A percentile compares a stretch with the other conserved stretches of the same genome.
Evolutionary conservation across 164 flowering plant species (phyloP).

Genomic region (Piper betle): DNA sequence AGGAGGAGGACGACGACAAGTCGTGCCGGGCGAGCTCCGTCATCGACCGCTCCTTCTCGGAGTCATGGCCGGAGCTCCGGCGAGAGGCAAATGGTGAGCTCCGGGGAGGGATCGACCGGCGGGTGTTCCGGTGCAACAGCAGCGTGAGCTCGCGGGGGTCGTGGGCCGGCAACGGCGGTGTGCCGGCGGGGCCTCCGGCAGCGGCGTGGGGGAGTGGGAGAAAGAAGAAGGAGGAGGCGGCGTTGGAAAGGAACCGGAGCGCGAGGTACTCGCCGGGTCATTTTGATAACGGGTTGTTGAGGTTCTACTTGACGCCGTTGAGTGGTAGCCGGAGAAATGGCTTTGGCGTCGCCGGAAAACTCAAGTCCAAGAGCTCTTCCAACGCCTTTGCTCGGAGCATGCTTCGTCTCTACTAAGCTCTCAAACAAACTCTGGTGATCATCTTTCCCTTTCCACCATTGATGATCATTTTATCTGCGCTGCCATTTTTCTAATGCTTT

Average conservation of each 20-base stretch:
- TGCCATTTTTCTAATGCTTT: conserved; percentile 4
- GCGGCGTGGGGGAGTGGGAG: conserved; percentile 23
- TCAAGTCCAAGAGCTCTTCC: conserved; percentile 28
- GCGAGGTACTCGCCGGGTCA: conserved; percentile 40
- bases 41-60: conserved; percentile 75
- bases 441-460: too few relatives aligned
- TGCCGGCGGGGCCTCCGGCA: background rate
- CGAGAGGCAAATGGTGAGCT: conserved; percentile 35
- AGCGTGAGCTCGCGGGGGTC: conserved; percentile 68
- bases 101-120: conserved; percentile 27
- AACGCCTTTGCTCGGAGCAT: conserved; percentile 74
- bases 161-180: conserved; percentile 12
- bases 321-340: conserved; percentile 58
- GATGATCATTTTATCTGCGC: conserved; percentile 3
- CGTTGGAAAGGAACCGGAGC: conserved; percentile 46
- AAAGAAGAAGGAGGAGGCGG: conserved; percentile 35
- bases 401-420: conserved; percentile 52
- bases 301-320: conserved; percentile 81
- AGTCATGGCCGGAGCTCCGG: conserved; percentile 73
- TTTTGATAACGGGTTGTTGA: conserved; percentile 51
- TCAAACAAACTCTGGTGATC: too few relatives aligned
- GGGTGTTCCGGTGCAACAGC: conserved; percentile 56
- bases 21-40: conserved; percentile 36
- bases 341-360: conserved; percentile 25
- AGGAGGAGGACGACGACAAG: conserved; percentile 64